Evolutionary conservation across 2,329 filamentous ascomycete species (phyloP), one percentile per base, ranked within the genome.

Genomic region (Calonectria honghensis): DNA sequence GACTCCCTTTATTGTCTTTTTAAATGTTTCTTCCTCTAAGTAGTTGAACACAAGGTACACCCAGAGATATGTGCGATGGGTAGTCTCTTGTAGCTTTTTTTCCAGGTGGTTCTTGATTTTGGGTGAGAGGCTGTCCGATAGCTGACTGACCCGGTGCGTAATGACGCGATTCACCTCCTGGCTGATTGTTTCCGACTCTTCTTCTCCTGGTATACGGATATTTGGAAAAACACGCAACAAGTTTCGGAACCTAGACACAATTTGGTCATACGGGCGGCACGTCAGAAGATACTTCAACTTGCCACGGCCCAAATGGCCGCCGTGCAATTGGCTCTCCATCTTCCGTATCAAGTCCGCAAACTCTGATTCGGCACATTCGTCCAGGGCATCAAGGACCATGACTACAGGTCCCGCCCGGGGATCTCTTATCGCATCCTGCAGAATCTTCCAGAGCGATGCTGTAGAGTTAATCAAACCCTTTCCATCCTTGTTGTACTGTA

Each of bases 331-430:
- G 5, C 32, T 50, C 6, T 74, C 11, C 0, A 76, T n/a, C 27
- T 74, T 31, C 13, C 32, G 48, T 31, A 84, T 69, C 10, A 84
- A 63, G 35, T 70, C 57, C 18, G 35, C 2, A 16, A 81, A 77
- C 1, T 84, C 81, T 4, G 52, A 74, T 57, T 68, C 18, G 11
- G 27, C n/a, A 69, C 81, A 85, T 80, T 87, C 85, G 65, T 88
- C 86, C 1, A 88, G 75, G 0, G 84, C 86, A 77, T 88, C 86
- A 6, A 88, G 74, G 1, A 87, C 81, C 13, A 85, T 75, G 1
- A 84, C 80, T 0, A 87, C 52, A 31, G 80, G 65, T 1, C 82
- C 84, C 2, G 83, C 45, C 1, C n/a, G 1, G 6, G 32, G 29
- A 14, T 67, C 57, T 16, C 10, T 24, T 6, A 76, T 72, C 20